A percentile compares a stretch with the other conserved stretches of the same genome.
Evolutionary conservation across 2,329 filamentous ascomycete genomes (phyloP).

Genomic region (Aureobasidium mangrovei): DNA sequence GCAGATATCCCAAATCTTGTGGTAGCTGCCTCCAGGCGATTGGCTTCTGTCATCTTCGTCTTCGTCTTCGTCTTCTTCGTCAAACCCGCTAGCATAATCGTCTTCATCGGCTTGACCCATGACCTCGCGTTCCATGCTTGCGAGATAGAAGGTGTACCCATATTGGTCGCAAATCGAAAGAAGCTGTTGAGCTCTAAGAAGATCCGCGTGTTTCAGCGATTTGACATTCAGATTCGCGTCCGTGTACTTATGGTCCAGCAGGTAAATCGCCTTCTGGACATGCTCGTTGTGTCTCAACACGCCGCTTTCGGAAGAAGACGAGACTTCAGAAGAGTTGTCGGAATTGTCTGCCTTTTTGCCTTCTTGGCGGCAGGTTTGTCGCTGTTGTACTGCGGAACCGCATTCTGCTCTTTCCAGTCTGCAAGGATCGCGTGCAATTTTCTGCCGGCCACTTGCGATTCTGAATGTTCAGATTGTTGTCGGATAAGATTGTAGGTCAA

Average conservation of each 20-base stretch:
- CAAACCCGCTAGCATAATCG: neutral
- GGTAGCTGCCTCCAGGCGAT: neutral
- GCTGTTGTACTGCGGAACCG: no score
- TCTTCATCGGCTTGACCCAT: constrained; percentile 7
- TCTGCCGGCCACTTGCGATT: neutral
- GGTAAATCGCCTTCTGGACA: constrained; percentile 17
- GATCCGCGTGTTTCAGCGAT: constrained; percentile 22
- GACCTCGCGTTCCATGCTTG: constrained; percentile 14
- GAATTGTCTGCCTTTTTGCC: no score
- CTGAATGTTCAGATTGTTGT: neutral
- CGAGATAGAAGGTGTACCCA: constrained; percentile 19
- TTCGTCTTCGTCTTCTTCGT: constrained; percentile 15
- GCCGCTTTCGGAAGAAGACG: no score
- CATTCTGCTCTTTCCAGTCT: neutral
- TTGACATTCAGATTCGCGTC: constrained; percentile 18
- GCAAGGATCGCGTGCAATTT: neutral
- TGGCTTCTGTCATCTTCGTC: constrained; percentile 10
- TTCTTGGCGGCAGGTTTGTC: no score
- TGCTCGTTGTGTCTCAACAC: neutral
- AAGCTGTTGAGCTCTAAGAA: constrained; percentile 17
- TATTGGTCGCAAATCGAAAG: constrained; percentile 18
- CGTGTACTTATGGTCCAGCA: constrained; percentile 24
- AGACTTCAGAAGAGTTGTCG: no score
- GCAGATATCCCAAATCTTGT: constrained; percentile 11
- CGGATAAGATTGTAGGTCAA: constrained; percentile 46